phyloP scores from a whole-genome alignment of 306 rosid genomes.

The Crotalaria pallida region DNA sequence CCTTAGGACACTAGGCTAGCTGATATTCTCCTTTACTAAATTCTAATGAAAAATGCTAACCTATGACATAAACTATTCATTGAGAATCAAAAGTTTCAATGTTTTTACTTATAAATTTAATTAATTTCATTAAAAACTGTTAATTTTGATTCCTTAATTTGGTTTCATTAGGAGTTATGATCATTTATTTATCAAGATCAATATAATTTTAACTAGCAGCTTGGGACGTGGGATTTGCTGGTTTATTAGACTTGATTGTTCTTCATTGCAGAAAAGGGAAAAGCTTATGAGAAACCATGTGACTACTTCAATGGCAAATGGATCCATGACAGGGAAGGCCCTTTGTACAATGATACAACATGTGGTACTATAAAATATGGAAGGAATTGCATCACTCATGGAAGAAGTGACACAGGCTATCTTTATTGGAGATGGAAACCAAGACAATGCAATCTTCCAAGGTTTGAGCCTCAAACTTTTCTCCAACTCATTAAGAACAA shows the following conservation, averaged over 20 bases:
- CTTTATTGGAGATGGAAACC: conserved; percentile 89
- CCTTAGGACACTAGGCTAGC: too few species aligned
- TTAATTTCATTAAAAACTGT: too few species aligned
- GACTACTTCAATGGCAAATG: conserved; percentile 70
- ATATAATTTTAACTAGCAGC: neutral
- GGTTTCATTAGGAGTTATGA: too few species aligned
- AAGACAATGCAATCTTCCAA: conserved; percentile 49
- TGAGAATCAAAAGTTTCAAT: too few species aligned
- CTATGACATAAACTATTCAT: too few species aligned
- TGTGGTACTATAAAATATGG: conserved; percentile 72
- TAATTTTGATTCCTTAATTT: too few species aligned
- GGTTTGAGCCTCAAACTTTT: conserved; percentile 71
- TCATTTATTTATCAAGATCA: too few species aligned
- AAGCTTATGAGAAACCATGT: conserved; percentile 33
- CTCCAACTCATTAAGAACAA: conserved; percentile 49
- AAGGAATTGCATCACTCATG: conserved; percentile 73
- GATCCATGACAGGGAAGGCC: conserved; percentile 50
- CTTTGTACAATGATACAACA: conserved; percentile 74
- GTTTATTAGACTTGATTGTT: neutral
- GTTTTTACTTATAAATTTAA: too few species aligned
- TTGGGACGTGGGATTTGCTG: neutral
- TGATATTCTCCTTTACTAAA: too few species aligned
- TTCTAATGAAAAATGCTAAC: too few species aligned
- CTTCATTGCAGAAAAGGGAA: conserved; percentile 41
- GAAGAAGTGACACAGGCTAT: conserved; percentile 53